phyloP scores from a whole-genome alignment of 2,329 filamentous ascomycete genomes.

The Scytalidium lignicola region DNA sequence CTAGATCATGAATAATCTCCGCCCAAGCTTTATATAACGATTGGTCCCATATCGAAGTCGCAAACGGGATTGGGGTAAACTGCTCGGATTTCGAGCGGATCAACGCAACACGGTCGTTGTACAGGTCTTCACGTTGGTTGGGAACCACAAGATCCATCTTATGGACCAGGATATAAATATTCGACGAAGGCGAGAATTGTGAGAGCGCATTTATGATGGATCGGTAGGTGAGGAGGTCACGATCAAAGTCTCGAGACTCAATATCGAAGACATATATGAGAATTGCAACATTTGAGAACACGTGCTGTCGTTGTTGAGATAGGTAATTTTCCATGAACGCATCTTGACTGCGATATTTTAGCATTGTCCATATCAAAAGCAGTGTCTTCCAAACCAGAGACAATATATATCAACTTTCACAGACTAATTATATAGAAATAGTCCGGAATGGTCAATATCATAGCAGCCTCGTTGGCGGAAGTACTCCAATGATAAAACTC shows the following conservation, averaged over 20 bases:
- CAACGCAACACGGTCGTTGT: slow-evolving; percentile 74
- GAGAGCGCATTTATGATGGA: slow-evolving; percentile 83
- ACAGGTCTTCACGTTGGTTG: slow-evolving; percentile 72
- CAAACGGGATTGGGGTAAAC: slow-evolving; percentile 82
- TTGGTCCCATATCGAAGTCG: slow-evolving; percentile 98
- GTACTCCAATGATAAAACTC: slow-evolving; percentile 14
- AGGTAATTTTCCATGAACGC: slow-evolving; percentile 99
- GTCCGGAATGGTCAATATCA: too few relatives aligned
- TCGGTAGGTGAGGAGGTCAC: slow-evolving; percentile 87
- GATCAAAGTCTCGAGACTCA: slow-evolving; percentile 88
- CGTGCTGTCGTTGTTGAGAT: slow-evolving; percentile 88
- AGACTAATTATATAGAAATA: neutral
- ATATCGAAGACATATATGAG: slow-evolving; percentile 99
- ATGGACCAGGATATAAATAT: slow-evolving; percentile 93
- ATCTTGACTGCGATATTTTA: slow-evolving; percentile 63
- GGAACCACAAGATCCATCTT: slow-evolving; percentile 96
- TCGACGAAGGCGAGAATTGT: slow-evolving; percentile 75
- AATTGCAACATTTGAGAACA: slow-evolving; percentile 94
- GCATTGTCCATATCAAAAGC: slow-evolving; percentile 1
- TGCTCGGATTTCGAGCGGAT: slow-evolving; percentile 71
- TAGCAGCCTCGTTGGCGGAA: neutral
- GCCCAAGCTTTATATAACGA: slow-evolving; percentile 98
- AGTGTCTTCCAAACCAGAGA: neutral
- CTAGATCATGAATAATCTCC: slow-evolving; percentile 93
- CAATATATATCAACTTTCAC: neutral